Evolutionary conservation across 208 protist genomes (phyloP).

Genomic region (Acanthamoeba sp.): DNA sequence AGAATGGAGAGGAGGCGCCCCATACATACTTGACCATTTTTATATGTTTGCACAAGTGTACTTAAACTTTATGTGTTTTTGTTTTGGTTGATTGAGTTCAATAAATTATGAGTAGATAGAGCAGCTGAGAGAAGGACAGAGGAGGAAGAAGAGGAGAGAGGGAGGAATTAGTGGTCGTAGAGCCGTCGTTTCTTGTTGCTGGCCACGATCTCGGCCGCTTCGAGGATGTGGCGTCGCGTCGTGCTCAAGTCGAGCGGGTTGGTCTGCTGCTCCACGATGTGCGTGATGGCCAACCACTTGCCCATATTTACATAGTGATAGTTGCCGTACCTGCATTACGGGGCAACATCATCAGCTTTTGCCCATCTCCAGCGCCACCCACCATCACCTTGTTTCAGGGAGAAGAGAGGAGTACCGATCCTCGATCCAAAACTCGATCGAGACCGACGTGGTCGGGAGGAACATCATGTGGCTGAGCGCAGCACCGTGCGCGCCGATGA

Average conservation of each 20-base stretch:
- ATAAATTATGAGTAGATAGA: no score
- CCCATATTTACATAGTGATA: slow-evolving; percentile 72
- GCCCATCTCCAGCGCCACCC: not conserved
- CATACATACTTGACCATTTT: no score
- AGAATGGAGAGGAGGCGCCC: no score
- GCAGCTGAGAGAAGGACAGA: no score
- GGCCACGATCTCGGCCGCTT: not conserved
- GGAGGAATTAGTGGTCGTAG: slow-evolving; percentile 16
- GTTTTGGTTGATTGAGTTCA: not conserved
- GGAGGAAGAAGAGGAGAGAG: no score
- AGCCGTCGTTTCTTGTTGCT: not conserved
- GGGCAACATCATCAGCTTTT: not conserved
- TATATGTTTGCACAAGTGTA: no score
- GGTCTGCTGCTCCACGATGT: slow-evolving; percentile 22
- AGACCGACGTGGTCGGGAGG: not conserved
- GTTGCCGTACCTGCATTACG: slow-evolving; percentile 31
- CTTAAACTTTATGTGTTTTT: not conserved
- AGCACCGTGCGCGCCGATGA: slow-evolving; percentile 60
- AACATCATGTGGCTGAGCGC: slow-evolving; percentile 56
- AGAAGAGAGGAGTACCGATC: slow-evolving; percentile 3
- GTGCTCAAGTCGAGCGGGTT: slow-evolving; percentile 36
- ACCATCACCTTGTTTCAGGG: not conserved
- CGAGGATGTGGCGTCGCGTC: not conserved
- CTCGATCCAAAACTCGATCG: slow-evolving; percentile 69
- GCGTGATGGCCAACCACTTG: not conserved